Evolutionary conservation across 805 yeast genomes (phyloP).

Genomic region (Wickerhamiella azymoides): DNA sequence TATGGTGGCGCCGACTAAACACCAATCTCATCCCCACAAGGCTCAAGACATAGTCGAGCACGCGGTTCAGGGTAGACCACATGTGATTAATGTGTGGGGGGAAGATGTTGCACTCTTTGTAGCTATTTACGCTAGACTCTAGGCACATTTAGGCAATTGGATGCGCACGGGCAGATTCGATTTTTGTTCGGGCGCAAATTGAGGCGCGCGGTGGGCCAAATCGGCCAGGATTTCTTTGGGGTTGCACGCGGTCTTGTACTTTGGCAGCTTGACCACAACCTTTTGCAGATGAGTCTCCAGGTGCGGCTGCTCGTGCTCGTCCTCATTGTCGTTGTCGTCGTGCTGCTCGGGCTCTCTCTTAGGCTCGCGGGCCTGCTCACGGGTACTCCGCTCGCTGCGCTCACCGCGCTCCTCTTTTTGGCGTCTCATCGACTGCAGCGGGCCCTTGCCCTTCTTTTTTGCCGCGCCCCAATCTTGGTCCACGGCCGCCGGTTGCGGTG

Average conservation of each 20-base stretch:
- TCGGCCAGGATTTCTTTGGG: background rate
- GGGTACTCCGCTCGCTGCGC: background rate
- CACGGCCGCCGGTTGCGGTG: background rate
- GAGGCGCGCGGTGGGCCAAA: background rate
- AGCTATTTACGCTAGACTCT: no score
- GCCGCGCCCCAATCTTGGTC: constrained; percentile 5
- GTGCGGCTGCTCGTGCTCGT: background rate
- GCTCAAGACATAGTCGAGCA: no score
- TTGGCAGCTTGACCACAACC: background rate
- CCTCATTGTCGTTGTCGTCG: background rate
- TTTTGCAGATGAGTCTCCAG: background rate
- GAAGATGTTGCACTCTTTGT: no score
- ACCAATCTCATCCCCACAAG: no score
- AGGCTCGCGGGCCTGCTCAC: background rate
- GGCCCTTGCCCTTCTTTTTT: background rate
- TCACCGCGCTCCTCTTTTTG: background rate
- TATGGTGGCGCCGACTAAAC: no score
- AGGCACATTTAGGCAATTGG: background rate
- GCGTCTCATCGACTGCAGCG: background rate
- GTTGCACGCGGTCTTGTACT: background rate
- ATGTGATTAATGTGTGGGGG: no score
- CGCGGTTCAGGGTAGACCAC: no score
- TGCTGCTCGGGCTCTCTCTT: background rate
- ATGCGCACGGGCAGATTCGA: background rate
- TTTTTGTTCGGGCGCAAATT: background rate